Evolutionary conservation across 768 basidiomycete species (phyloP), one percentile per base, ranked within the genome.

Genomic region (Galerina marginata): DNA sequence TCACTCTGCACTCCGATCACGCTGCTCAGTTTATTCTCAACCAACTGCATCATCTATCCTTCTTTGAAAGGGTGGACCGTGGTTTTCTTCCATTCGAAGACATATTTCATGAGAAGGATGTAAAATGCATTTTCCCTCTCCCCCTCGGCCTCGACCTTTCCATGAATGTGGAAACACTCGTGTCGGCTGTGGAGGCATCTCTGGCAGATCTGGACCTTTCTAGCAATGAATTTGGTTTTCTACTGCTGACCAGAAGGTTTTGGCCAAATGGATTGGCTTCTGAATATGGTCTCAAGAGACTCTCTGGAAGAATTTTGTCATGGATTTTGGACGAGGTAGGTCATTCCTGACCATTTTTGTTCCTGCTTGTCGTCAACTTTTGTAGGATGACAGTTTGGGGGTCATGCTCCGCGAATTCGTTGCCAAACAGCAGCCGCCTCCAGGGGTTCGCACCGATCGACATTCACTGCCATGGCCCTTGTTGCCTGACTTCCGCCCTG

Each of bases 241-340:
- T 92, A 7, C 75, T 93, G 14, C 76, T 95, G n/a, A 76, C 79
- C 5, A 81, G 86, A 56, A 81, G 86, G 65, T 84, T 91, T 62
- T 92, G 88, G 87, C 92, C 92, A 0, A 89, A 85, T 62, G 83
- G 87, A 14, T 78, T 92, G 71, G 81, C 86, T 43, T 89, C 92
- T 12, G 85, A 88, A 38, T 92, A 92, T 70, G 87, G 86, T 2
- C 71, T 89, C 50, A 83, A 81, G 54, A 77, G 91, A 47, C 76
- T 94, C 29, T 79, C 86, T 9, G 79, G 80, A 52, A 77, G 78
- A 15, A 76, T 92, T 1, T 62, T 93, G 6, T 74, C 73, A 15
- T 95, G 93, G 93, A 85, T 93, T 43, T 73, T 92, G 52, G 80
- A 84, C 4, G 91, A 93, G 80, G 92, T 91, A 62, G 58, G 76